These are phyloP conservation scores for Scleroderma citrinum DNA, from an alignment of 768 basidiomycete genomes.

Conservation along the genomic window DNA sequence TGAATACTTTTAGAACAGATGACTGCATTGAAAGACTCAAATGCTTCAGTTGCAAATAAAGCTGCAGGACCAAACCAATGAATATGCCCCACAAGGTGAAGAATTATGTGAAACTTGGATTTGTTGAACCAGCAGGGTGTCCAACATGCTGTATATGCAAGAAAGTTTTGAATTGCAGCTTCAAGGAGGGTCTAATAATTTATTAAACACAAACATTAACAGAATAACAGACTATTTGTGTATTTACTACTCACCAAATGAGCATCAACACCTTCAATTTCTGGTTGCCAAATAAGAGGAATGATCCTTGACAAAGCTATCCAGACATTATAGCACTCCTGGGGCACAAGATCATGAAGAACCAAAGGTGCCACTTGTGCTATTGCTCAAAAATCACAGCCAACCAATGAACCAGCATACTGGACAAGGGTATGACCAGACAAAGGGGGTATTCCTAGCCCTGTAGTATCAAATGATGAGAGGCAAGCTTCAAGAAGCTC, in stretches of 20 bases:
- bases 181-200: conserved; percentile 10
- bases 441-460: conserved; percentile 6
- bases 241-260: conserved; percentile 31
- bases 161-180: conserved; percentile 32
- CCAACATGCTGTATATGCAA: conserved; percentile 25
- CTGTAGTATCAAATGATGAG: conserved; percentile 8
- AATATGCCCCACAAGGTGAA: conserved; percentile 30
- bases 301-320: conserved; percentile 27
- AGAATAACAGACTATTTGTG: background rate
- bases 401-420: conserved; percentile 15
- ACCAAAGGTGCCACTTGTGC: conserved; percentile 11
- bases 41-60: conserved; percentile 38
- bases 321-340: conserved; percentile 27
- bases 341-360: conserved; percentile 6
- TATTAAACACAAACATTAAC: no score
- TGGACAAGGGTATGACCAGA: conserved; percentile 12
- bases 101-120: conserved; percentile 38
- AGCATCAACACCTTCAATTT: conserved; percentile 27
- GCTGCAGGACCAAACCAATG: conserved; percentile 30
- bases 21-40: conserved; percentile 37
- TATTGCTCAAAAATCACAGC: conserved; percentile 15
- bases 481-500: conserved; percentile 3
- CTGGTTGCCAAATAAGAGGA: conserved; percentile 36
- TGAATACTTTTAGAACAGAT: conserved; percentile 29
- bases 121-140: conserved; percentile 35